Evolutionary conservation across 495 filamentous ascomycete genomes (phyloP).

Genomic region (Tetracladium setigerum): DNA sequence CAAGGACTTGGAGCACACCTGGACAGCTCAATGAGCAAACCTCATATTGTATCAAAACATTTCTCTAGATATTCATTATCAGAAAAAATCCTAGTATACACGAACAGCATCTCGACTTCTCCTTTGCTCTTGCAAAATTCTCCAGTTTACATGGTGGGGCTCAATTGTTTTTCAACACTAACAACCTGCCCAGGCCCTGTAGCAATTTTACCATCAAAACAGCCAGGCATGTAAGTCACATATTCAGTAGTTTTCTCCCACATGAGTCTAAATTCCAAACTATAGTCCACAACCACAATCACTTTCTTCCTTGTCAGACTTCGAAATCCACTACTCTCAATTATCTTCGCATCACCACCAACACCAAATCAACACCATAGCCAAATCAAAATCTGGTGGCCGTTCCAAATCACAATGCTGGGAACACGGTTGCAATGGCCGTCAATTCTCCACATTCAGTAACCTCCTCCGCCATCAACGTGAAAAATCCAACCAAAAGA

Average conservation of each 20-base stretch:
- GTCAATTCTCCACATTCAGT: constrained; percentile 92
- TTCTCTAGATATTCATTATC: constrained; percentile 16
- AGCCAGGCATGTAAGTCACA: constrained; percentile 8
- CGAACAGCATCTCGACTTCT: constrained; percentile 16
- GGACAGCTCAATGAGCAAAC: constrained; percentile 17
- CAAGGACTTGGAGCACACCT: constrained; percentile 19
- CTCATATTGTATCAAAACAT: constrained; percentile 15
- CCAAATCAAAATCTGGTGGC: constrained; percentile 29
- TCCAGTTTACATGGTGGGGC: constrained; percentile 16
- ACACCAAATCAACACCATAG: constrained; percentile 13
- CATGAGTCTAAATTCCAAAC: not conserved
- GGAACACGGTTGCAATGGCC: constrained; percentile 92
- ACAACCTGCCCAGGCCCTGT: constrained; percentile 9
- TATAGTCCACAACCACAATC: constrained; percentile 17
- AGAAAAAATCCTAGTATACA: constrained; percentile 16
- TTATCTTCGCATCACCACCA: too few relatives aligned
- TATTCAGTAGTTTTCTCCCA: not conserved
- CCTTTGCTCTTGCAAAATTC: constrained; percentile 16
- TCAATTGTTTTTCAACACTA: constrained; percentile 14
- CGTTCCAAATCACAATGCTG: constrained; percentile 88
- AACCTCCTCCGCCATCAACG: constrained; percentile 87
- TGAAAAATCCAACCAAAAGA: constrained; percentile 85
- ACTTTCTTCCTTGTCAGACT: constrained; percentile 16
- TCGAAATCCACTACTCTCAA: constrained; percentile 9
- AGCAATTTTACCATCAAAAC: constrained; percentile 7